Evolutionary conservation across 352 stramenopile genomes (phyloP), one percentile per base, ranked within the genome.

Genomic region (Pythium utonaiense): DNA sequence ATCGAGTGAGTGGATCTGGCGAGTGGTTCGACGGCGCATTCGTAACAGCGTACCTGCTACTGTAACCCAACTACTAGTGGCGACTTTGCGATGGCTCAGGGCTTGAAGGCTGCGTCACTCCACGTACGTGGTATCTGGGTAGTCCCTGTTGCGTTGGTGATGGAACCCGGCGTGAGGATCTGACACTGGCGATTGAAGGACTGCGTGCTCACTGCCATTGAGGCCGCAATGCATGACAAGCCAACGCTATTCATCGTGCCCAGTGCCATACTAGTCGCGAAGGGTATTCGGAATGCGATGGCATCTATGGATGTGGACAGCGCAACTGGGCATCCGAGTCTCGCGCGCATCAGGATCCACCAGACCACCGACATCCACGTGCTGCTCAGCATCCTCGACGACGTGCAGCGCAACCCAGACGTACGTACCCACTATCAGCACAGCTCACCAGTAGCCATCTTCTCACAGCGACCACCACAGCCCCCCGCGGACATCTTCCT

Each of bases 401-500:
- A 63, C 2, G 19, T 62, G 28, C 66, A 53, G 69, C 48, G 2
- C 14, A 5, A n/a, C 13, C 48, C 17, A 64, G 17, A 61, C 40
- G 57, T 64, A 45, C 31, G 13, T 54, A 33, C 61, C 25, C 27
- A 66, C 10, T n/a, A n/a, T n/a, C n/a, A n/a, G 17, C 22, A 49
- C 10, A 24, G 12, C 41, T 25, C n/a, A n/a, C n/a, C n/a, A n/a
- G n/a, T n/a, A n/a, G n/a, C n/a, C n/a, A n/a, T n/a, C n/a, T n/a
- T n/a, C n/a, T n/a, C n/a, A n/a, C n/a, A n/a, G n/a, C n/a, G n/a
- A n/a, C n/a, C n/a, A n/a, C n/a, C n/a, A n/a, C 60, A 74, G 63
- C 49, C 51, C 30, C 28, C 48, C 0, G 38, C 58, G 2, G 38
- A 74, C 4, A 51, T 85, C 33, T 63, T 59, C 7, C 16, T 82